These are phyloP conservation scores for Vitellaria paradoxa DNA, from an alignment of 179 eudicot species.

Conservation along the genomic window DNA sequence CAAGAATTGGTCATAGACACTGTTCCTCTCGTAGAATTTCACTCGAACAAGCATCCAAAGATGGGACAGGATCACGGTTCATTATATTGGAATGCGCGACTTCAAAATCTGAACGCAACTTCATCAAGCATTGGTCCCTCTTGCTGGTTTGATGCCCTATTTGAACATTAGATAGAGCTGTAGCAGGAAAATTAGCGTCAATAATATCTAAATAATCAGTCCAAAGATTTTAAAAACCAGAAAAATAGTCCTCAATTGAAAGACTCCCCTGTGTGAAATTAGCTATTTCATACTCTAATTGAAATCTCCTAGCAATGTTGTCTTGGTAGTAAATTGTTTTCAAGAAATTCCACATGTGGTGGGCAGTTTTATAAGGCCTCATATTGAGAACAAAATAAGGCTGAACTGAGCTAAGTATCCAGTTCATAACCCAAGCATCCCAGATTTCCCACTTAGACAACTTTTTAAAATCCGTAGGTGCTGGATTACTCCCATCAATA, in stretches of 20 bases:
- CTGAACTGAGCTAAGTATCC: background rate
- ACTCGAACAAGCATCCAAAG: background rate
- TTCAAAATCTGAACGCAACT: slow-evolving; percentile 9
- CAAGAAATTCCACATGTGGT: background rate
- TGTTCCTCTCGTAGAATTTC: slow-evolving; percentile 5
- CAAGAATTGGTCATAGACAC: background rate
- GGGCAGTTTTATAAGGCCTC: background rate
- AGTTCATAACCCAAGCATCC: background rate
- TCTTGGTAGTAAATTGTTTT: background rate
- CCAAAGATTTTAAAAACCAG: background rate
- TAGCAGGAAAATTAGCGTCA: background rate
- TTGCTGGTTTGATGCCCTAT: background rate
- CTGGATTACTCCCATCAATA: background rate
- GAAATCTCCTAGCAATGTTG: background rate
- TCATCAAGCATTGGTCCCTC: background rate
- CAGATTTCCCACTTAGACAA: background rate
- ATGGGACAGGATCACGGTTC: background rate
- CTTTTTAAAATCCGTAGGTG: background rate
- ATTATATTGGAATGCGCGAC: background rate
- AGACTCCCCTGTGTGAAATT: background rate
- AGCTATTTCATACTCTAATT: background rate
- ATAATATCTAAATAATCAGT: background rate
- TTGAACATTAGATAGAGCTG: background rate
- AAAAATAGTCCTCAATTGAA: background rate
- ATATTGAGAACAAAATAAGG: background rate